Conservation (phyloP, 2,329 filamentous ascomycete genomes). For the Venturia effusa region DNA sequence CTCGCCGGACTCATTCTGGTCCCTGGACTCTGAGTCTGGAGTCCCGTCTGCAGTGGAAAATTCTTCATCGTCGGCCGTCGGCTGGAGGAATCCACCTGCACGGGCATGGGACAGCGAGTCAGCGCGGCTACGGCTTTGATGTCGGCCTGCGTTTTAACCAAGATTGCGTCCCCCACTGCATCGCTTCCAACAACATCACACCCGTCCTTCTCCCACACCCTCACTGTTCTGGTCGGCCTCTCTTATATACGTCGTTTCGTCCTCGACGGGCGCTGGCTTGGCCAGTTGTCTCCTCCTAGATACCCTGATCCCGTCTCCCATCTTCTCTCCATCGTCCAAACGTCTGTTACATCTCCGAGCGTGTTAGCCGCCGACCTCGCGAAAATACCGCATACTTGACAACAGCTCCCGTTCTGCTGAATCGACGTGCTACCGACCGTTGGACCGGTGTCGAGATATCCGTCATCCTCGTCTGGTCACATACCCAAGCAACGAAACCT, state of each 20-base stretch:
- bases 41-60: not conserved
- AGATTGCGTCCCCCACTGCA: not conserved
- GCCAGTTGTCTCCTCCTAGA: conserved; percentile 1
- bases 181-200: not conserved
- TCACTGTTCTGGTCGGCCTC: not conserved
- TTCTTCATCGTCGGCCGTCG: not conserved
- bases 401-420: not conserved
- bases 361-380: not conserved
- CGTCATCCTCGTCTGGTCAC: not conserved
- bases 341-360: not conserved
- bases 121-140: too few relatives aligned
- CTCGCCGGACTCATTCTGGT: too few relatives aligned
- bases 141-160: not conserved
- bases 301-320: not conserved
- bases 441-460: not conserved
- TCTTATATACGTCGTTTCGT: not conserved
- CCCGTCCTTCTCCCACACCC: not conserved
- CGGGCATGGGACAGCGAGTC: too few relatives aligned
- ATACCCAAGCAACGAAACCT: not conserved
- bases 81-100: too few relatives aligned
- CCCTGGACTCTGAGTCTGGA: too few relatives aligned
- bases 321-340: not conserved
- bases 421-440: not conserved
- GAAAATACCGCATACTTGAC: not conserved
- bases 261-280: conserved; percentile 1